Conservation (phyloP, 768 basidiomycete species). For the Wakefieldia striispora region DNA sequence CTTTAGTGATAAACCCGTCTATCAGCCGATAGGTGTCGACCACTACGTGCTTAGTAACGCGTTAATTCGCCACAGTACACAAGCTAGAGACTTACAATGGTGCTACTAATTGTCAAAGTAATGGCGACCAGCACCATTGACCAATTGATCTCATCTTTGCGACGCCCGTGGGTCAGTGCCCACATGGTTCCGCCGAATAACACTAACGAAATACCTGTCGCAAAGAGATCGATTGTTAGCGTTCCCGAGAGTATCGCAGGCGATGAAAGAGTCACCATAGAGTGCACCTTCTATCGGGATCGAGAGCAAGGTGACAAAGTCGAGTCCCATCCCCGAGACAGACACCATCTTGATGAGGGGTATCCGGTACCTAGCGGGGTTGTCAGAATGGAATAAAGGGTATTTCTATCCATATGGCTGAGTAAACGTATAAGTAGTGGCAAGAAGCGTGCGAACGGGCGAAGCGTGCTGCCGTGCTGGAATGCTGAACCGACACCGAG, state of each 20-base stretch:
- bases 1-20: constrained; percentile 24
- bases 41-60: constrained; percentile 19
- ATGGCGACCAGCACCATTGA: constrained; percentile 23
- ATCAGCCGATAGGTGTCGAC: constrained; percentile 24
- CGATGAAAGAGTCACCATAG: constrained; percentile 16
- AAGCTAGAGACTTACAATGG: constrained; percentile 5
- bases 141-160: constrained; percentile 16
- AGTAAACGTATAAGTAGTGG: constrained; percentile 1
- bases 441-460: not conserved
- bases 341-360: not conserved
- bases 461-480: too few species aligned
- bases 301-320: constrained; percentile 15
- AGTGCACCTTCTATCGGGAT: constrained; percentile 18
- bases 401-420: not conserved
- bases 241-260: not conserved
- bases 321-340: constrained; percentile 8
- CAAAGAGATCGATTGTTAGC: constrained; percentile 1
- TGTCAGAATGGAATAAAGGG: not conserved
- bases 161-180: constrained; percentile 18
- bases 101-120: constrained; percentile 22
- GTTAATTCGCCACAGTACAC: not conserved
- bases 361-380: not conserved
- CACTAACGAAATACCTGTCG: constrained; percentile 19
- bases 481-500: not conserved
- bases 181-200: constrained; percentile 26